phyloP scores from a whole-genome alignment of 1,139 yeast species.

The Suhomyces chickasaworum region DNA sequence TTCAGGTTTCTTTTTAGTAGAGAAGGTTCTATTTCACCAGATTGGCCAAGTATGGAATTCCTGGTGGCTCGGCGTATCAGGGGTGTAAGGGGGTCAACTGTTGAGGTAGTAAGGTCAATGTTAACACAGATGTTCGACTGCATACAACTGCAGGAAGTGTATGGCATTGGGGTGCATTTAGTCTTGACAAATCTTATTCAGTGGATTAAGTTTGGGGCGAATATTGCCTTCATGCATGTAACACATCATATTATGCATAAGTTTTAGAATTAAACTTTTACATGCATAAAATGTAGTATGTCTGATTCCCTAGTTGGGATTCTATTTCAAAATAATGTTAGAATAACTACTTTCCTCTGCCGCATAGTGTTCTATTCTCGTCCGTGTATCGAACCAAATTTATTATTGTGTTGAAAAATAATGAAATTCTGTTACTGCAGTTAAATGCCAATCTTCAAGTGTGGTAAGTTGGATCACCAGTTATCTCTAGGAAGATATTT shows the following conservation, averaged over 20 bases:
- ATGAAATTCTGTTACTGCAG: constrained; percentile 1
- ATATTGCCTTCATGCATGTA: not conserved
- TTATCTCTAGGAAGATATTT: too few relatives aligned
- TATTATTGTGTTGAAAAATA: constrained; percentile 1
- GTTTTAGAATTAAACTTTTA: not conserved
- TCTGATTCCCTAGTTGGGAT: not conserved
- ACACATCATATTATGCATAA: not conserved
- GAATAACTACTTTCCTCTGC: not conserved
- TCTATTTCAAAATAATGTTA: not conserved
- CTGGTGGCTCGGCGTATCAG: too few relatives aligned
- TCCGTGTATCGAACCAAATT: not conserved
- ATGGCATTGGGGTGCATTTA: constrained; percentile 1
- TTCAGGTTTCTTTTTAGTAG: too few relatives aligned
- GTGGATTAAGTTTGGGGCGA: constrained; percentile 4
- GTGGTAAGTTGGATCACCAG: not conserved
- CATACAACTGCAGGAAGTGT: constrained; percentile 2
- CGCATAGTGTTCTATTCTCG: not conserved
- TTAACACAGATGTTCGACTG: constrained; percentile 1
- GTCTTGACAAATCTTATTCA: constrained; percentile 1
- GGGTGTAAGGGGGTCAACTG: not conserved
- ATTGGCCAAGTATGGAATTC: too few relatives aligned
- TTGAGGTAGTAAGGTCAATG: not conserved
- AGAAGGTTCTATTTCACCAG: not conserved
- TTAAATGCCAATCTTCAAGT: not conserved
- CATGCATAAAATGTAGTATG: not conserved